phyloP scores from a whole-genome alignment of 2,329 filamentous ascomycete genomes.

The Talaromyces atroroseus region DNA sequence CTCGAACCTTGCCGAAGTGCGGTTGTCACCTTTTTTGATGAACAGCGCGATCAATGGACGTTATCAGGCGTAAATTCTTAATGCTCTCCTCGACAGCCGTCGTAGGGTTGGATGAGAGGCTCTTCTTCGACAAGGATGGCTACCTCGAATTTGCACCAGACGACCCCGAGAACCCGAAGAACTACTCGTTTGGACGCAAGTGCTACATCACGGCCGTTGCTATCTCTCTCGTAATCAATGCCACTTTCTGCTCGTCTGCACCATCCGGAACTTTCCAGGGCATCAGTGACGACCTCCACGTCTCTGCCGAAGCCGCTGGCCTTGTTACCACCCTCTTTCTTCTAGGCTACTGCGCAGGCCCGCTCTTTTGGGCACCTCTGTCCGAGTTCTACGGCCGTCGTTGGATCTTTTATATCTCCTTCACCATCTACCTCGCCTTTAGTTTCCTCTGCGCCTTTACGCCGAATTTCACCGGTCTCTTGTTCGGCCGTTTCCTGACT shows the following conservation, averaged over 20 bases:
- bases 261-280: conserved; percentile 35
- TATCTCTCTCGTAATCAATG: conserved; percentile 44
- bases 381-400: conserved; percentile 54
- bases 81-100: neutral
- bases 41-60: neutral
- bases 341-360: conserved; percentile 59
- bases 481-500: neutral
- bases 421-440: neutral
- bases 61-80: neutral
- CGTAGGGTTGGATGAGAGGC: neutral
- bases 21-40: neutral
- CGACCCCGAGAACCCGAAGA: neutral
- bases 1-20: neutral
- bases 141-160: neutral
- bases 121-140: neutral
- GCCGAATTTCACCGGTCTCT: neutral
- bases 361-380: conserved; percentile 59
- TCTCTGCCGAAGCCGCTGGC: conserved; percentile 45
- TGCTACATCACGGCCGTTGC: neutral
- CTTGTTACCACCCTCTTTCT: conserved; percentile 61
- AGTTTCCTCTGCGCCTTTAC: neutral
- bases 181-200: neutral
- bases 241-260: conserved; percentile 49
- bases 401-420: neutral
- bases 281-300: conserved; percentile 42